These are phyloP conservation scores for Phytophthora tentaculata DNA, from an alignment of 352 stramenopile genomes.

Conservation along the genomic window DNA sequence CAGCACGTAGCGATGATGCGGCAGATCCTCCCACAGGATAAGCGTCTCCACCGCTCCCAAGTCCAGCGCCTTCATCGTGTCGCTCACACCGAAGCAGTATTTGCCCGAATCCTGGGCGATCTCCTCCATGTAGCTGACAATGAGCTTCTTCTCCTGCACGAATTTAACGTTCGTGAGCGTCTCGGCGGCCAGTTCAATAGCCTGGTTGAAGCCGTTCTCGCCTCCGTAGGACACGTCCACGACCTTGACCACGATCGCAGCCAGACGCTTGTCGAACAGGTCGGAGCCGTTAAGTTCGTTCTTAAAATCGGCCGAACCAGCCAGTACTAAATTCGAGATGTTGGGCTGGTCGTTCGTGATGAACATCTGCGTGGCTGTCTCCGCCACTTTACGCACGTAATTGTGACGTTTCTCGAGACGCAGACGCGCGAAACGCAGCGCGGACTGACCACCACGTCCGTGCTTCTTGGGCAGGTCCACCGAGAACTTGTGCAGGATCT, in stretches of 20 bases:
- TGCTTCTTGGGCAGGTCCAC: constrained; percentile 99
- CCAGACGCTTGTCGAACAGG: constrained; percentile 97
- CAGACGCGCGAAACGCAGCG: constrained; percentile 99
- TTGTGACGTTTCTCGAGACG: constrained; percentile 99
- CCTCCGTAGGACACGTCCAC: constrained; percentile 99
- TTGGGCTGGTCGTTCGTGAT: constrained; percentile 98
- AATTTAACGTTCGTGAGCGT: constrained; percentile 99
- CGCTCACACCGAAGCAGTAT: constrained; percentile 99
- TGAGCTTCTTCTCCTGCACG: constrained; percentile 99
- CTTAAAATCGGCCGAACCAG: constrained; percentile 99
- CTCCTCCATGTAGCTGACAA: constrained; percentile 99
- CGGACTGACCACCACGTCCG: constrained; percentile 98
- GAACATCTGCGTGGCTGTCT: constrained; percentile 98
- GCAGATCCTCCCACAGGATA: constrained; percentile 99
- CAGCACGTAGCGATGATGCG: constrained; percentile 94
- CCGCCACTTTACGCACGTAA: constrained; percentile 99
- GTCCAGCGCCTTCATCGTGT: constrained; percentile 99
- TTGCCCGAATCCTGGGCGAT: constrained; percentile 99
- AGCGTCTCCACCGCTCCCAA: constrained; percentile 98
- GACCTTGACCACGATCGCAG: constrained; percentile 98
- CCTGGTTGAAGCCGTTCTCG: constrained; percentile 99
- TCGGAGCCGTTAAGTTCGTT: constrained; percentile 96
- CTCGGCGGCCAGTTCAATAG: constrained; percentile 98
- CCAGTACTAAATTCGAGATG: constrained; percentile 97
- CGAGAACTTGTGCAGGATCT: constrained; percentile 95